Evolutionary conservation across 495 filamentous ascomycete species (phyloP).

Genomic region (Hamigera avellanea): DNA sequence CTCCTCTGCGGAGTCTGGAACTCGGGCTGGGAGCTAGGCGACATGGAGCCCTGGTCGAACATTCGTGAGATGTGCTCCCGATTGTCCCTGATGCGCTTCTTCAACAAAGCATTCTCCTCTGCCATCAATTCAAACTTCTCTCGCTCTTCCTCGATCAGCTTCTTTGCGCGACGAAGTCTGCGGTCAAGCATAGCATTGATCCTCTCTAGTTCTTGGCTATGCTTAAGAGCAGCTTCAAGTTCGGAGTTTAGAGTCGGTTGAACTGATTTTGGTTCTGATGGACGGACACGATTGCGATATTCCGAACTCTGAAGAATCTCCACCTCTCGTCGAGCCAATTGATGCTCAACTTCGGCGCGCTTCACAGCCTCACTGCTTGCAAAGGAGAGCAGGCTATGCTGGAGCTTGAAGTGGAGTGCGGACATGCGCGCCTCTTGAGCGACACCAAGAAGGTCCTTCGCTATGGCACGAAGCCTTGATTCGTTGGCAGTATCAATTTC

Average conservation of each 20-base stretch:
- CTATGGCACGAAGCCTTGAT: slow-evolving; percentile 49
- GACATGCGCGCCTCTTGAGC: slow-evolving; percentile 62
- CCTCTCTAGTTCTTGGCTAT: slow-evolving; percentile 48
- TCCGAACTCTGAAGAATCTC: slow-evolving; percentile 62
- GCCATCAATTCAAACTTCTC: slow-evolving; percentile 32
- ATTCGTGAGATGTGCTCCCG: slow-evolving; percentile 68
- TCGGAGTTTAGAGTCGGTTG: slow-evolving; percentile 23
- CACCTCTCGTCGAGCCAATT: slow-evolving; percentile 83
- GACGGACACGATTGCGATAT: slow-evolving; percentile 28
- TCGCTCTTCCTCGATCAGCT: slow-evolving; percentile 59
- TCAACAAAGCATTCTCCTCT: slow-evolving; percentile 65
- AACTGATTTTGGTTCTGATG: slow-evolving; percentile 23
- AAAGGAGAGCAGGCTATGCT: slow-evolving; percentile 76
- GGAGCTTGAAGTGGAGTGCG: slow-evolving; percentile 83
- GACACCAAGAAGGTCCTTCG: slow-evolving; percentile 37
- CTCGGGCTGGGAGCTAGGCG: slow-evolving; percentile 30
- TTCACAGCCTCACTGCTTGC: slow-evolving; percentile 79
- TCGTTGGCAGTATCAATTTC: slow-evolving; percentile 52
- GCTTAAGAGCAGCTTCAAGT: slow-evolving; percentile 31
- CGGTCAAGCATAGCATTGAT: slow-evolving; percentile 52
- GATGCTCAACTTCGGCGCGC: slow-evolving; percentile 82
- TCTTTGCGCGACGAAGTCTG: slow-evolving; percentile 60
- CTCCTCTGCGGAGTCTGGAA: slow-evolving; percentile 34
- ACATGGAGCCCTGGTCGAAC: slow-evolving; percentile 40
- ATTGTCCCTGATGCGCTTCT: slow-evolving; percentile 78